phyloP scores from a whole-genome alignment of 2,329 filamentous ascomycete species.

The Pyricularia sp. region DNA sequence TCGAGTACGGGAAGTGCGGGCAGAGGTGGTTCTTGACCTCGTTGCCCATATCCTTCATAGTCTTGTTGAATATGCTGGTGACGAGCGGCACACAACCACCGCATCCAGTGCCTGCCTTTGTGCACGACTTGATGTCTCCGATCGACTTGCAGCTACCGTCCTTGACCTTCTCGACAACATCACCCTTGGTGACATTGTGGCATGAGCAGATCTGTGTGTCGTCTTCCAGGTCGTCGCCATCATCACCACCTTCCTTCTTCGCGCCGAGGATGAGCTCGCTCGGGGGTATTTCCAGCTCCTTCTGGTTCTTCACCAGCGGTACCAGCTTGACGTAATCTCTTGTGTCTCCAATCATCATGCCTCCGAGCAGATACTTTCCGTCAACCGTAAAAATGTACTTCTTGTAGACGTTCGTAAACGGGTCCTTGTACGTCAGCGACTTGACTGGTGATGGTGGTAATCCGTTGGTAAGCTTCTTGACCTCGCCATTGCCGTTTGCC shows the following conservation, averaged over 20 bases:
- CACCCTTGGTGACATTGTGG: constrained; percentile 84
- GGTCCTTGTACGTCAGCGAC: constrained; percentile 79
- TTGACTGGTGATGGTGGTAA: constrained; percentile 58
- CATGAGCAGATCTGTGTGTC: constrained; percentile 89
- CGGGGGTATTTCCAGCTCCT: constrained; percentile 66
- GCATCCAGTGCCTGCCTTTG: constrained; percentile 84
- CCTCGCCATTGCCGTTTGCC: constrained; percentile 19
- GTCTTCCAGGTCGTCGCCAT: constrained; percentile 67
- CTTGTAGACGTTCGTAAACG: constrained; percentile 83
- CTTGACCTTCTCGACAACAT: constrained; percentile 63
- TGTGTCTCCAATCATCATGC: constrained; percentile 95
- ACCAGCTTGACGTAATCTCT: constrained; percentile 85
- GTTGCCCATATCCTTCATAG: constrained; percentile 76
- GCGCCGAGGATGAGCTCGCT: constrained; percentile 77
- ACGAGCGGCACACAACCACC: constrained; percentile 86
- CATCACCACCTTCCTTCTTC: constrained; percentile 65
- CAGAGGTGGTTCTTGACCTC: constrained; percentile 84
- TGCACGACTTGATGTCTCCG: constrained; percentile 77
- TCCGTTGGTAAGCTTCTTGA: constrained; percentile 44
- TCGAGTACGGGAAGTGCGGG: constrained; percentile 73
- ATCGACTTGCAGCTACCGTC: constrained; percentile 74
- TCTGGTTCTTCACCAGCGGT: constrained; percentile 77
- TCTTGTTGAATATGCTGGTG: constrained; percentile 81
- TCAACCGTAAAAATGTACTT: constrained; percentile 88
- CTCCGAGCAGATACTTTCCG: constrained; percentile 83